Base-by-base conservation (phyloP, 345 rosid species). In the Mercurialis annua region DNA sequence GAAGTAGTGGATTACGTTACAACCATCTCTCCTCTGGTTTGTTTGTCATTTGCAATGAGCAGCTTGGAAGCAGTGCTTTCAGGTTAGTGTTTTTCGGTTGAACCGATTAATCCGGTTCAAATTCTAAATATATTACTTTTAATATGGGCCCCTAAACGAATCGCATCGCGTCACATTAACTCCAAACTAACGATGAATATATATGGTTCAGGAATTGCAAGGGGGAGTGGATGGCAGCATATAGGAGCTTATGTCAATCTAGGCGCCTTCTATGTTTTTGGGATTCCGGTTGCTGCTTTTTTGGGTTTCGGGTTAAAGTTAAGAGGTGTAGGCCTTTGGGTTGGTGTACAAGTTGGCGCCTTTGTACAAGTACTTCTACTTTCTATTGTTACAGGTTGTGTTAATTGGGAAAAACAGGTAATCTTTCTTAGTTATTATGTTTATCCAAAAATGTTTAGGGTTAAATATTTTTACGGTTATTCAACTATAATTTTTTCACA, bases 1-100 rank as follows among this genome's bases (percentile, higher is more conserved):
- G 76, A 73, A 61, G 76, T 73, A 1, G 71, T 73, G 31, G 67
- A 73, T 43, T 62, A 73, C 44, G 76, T 73, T 1, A 60, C 76
- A 6, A 24, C 29, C 4, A 66, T 72, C 54, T 60, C 71, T 52
- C 76, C 76, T 51, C 36, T 72, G 54, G 49, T 72, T 59, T 72
- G 76, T 57, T 29, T 73, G 57, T 67, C 76, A 14, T 48, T 61
- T 18, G 46, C 67, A 21, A 46, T 66, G 62, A 71, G 67, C 56
- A 30, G 67, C 67, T 34, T 73, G 24, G 71, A 66, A 20, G 76
- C 56, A 12, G 67, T 73, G 8, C 71, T 73, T 53, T 67, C 71
- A 61, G 76, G 76, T 67, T 6, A 31, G 20, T 0, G n/a, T n/a
- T n/a, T n/a, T n/a, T n/a, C n/a, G n/a, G n/a, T n/a, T n/a, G n/a